Base-by-base conservation (phyloP, 805 yeast genomes). In the Danielozyma ontarioensis region DNA sequence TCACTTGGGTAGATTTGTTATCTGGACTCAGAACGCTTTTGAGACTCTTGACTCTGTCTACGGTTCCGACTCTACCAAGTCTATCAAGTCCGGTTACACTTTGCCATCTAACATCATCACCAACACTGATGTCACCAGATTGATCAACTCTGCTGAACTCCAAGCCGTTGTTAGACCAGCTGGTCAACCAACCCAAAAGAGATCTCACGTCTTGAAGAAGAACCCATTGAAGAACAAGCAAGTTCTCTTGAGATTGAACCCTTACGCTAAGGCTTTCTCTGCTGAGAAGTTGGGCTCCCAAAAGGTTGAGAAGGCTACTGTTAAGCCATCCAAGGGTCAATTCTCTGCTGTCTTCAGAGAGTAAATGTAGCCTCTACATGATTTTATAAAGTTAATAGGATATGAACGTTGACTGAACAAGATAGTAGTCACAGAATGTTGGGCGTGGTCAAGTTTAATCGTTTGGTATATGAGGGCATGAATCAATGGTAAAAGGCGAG, bases 1-100 rank as follows among this genome's bases (percentile, higher is more conserved):
- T 67, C 98, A 93, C 80, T 78, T 93, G 63, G 98, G 98, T 78
- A 89, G 98, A 82, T 93, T 93, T 64, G 83, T 93, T 64, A 87
- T 93, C 87, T 93, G 98, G 98, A 89, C 98, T 65, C 96, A 89
- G 78, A 76, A 87, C 68, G 99, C 99, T 68, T 88, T 93, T 71
- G 83, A 89, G 68, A 80, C 89, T 62, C 80, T 93, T 65, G 99
- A 93, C 80, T 76, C 88, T 51, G 85, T 93, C 78, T 93, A 93
- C 93, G 95, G 95, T 69, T 79, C 95, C 51, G 94, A 83, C 66
- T 66, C 89, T 58, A 78, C 83, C 65, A 77, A 80, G 57, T 79
- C 93, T 38, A 62, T 84, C 62, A 89, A 89, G 80, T 68, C 88
- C 55, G 84, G 84, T 68, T 89, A 83, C 94, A 41, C 87, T 48